Evolutionary conservation across 2,329 filamentous ascomycete species (phyloP), one percentile per base, ranked within the genome.

Genomic region (Clonostachys rhizophaga): DNA sequence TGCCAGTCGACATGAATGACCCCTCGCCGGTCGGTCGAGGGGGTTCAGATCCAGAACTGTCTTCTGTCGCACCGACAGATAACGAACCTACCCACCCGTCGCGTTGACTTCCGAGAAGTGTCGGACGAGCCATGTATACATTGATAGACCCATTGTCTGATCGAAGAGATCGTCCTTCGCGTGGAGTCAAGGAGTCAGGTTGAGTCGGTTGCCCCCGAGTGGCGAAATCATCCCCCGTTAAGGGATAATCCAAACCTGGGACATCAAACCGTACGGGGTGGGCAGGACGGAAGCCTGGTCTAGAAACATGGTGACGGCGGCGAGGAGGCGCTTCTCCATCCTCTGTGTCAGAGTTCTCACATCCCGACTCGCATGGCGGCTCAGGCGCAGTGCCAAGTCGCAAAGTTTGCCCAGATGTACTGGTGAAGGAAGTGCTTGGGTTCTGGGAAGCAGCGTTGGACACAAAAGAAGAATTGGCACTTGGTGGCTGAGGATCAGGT

Each of bases 401-500:
- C 14, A 39, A 8, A 33, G 18, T 24, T 40, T 20, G 11, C 20
- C 13, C 43, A 18, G 46, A 48, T 8, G 46, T 44, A 33, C 72
- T 76, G 50, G 68, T 68, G 17, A 74, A 72, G 1, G 79, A 76
- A 41, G 59, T 59, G 1, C 63, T 67, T 3, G 67, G 64, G 46
- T 61, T 68, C 50, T 74, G 74, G 1, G 75, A 71, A 1, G 58
- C 59, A 3, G 58, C 51, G 9, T 76, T 75, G 10, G 88, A 91
- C 1, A 84, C 79, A 62, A 96, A 96, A 1, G 91, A 96, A 1
- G 90, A 91, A 33, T 87, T 83, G 3, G 83, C 80, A 55, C 87
- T 95, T 1, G 91, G 89, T 4, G 89, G 78, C 51, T 89, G 86
- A 14, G 86, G 83, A 62, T 96, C 91, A 1, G 89, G 89, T 0